Percentiles rank a stretch among this genome's conserved stretches.
These are phyloP conservation scores for Fistulifera pelliculosa DNA, from an alignment of 108 stramenopile genomes.

Conservation along the genomic window DNA sequence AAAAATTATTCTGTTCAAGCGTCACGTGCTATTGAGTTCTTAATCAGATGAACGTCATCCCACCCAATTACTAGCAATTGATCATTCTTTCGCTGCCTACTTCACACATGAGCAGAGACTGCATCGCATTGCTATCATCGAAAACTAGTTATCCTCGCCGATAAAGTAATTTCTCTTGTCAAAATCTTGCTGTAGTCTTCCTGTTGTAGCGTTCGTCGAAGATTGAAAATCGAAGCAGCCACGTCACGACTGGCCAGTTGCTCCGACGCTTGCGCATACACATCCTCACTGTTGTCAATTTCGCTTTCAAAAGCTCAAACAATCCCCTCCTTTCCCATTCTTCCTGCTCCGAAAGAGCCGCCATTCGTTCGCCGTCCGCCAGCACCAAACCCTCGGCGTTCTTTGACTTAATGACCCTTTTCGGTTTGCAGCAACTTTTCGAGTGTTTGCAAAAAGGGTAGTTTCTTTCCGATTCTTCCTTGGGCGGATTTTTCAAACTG, in stretches of 20 bases:
- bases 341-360: conserved; percentile 55
- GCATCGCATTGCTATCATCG: no score
- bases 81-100: no score
- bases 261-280: conserved; percentile 5
- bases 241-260: conserved; percentile 56
- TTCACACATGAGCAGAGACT: no score
- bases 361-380: conserved; percentile 72
- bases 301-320: conserved; percentile 35
- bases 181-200: conserved; percentile 76
- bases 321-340: conserved; percentile 57
- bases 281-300: conserved; percentile 19
- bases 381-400: conserved; percentile 43
- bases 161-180: conserved; percentile 74
- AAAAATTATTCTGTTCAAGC: no score
- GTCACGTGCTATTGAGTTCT: no score
- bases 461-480: not conserved
- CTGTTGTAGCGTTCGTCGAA: conserved; percentile 42
- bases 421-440: not conserved
- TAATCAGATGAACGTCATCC: no score
- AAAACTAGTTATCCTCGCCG: conserved; percentile 63
- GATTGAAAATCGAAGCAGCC: conserved; percentile 45
- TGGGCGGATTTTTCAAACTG: not conserved
- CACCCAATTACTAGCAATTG: no score
- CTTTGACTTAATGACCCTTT: conserved; percentile 26
- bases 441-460: conserved; percentile 24